Conservation (phyloP, 2,329 filamentous ascomycete genomes). For the Polytolypa hystricis region DNA sequence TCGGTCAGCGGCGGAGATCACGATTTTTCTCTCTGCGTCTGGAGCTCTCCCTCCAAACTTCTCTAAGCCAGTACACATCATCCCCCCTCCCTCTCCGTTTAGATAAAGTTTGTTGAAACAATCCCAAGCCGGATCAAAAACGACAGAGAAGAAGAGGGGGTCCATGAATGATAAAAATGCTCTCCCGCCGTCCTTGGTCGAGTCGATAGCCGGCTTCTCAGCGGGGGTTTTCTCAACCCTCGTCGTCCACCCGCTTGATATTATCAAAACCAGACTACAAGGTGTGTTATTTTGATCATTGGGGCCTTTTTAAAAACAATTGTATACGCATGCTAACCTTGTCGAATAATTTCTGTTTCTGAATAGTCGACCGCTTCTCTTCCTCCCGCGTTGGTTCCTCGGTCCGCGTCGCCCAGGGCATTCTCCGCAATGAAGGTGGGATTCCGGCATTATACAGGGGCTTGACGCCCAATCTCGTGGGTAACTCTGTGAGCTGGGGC, state of each 20-base stretch:
- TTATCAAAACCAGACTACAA: constrained; percentile 94
- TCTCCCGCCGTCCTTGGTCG: constrained; percentile 66
- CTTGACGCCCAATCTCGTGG: constrained; percentile 77
- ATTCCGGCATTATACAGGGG: constrained; percentile 74
- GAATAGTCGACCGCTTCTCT: constrained; percentile 42
- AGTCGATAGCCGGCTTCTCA: constrained; percentile 79
- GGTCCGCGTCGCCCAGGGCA: constrained; percentile 40
- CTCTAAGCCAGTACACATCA: too few relatives aligned
- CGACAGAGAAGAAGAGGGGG: constrained; percentile 11
- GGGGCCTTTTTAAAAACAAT: too few relatives aligned
- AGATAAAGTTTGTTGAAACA: too few relatives aligned
- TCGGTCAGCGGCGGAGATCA: too few relatives aligned
- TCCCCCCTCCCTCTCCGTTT: too few relatives aligned
- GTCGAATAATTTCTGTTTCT: too few relatives aligned
- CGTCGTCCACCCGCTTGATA: constrained; percentile 80
- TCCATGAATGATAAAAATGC: constrained; percentile 41
- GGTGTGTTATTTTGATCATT: constrained; percentile 46
- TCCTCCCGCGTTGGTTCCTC: constrained; percentile 42
- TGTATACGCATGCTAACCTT: too few relatives aligned
- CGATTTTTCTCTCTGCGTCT: too few relatives aligned
- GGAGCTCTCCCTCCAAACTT: too few relatives aligned
- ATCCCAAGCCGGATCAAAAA: too few relatives aligned
- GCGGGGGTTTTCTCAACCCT: constrained; percentile 81
- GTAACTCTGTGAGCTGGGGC: constrained; percentile 83
- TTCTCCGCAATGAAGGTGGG: constrained; percentile 44